These are phyloP conservation scores for Candida railenensis DNA, from an alignment of 805 yeast genomes.

Conservation along the genomic window DNA sequence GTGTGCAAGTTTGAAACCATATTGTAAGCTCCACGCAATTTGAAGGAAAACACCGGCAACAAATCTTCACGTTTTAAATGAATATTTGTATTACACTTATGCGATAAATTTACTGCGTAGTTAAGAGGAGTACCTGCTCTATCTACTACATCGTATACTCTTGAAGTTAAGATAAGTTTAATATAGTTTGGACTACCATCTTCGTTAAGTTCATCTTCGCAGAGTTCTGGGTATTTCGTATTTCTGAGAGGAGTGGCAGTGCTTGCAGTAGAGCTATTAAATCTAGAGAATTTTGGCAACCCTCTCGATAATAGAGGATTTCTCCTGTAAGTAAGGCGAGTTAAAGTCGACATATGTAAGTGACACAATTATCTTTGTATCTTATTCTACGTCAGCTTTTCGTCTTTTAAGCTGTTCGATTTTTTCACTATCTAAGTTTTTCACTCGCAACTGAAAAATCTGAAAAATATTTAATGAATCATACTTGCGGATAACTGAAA, in stretches of 20 bases:
- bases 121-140: slow-evolving; percentile 77
- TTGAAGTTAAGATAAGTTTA: slow-evolving; percentile 82
- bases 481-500: background rate
- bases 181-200: slow-evolving; percentile 87
- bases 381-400: background rate
- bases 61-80: slow-evolving; percentile 88
- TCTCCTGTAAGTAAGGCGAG: background rate
- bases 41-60: slow-evolving; percentile 93
- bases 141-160: slow-evolving; percentile 92
- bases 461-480: background rate
- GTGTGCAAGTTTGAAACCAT: slow-evolving; percentile 86
- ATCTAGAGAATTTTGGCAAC: background rate
- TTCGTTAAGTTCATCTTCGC: slow-evolving; percentile 49
- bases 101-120: slow-evolving; percentile 70
- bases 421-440: background rate
- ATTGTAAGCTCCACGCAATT: slow-evolving; percentile 95
- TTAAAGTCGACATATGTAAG: background rate
- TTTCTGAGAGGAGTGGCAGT: slow-evolving; percentile 1
- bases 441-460: background rate
- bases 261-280: background rate
- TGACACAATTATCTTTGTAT: background rate
- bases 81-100: slow-evolving; percentile 72
- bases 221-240: slow-evolving; percentile 46
- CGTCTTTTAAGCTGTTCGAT: background rate
- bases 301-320: background rate